Conservation (phyloP, 2,329 filamentous ascomycete species). For the Diaporthe sp. region DNA sequence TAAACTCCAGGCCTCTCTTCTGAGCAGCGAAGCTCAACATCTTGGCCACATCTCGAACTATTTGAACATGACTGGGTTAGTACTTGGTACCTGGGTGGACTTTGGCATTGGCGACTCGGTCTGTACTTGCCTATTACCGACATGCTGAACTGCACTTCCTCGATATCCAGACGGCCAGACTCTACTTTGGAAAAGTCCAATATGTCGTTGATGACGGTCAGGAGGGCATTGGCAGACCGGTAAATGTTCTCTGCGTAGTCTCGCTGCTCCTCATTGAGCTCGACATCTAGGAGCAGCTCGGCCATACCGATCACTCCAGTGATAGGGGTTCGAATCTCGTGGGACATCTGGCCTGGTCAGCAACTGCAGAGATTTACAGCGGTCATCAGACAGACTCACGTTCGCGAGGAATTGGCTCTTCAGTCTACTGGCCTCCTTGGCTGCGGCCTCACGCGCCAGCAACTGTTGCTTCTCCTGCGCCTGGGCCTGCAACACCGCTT, state of each 20-base stretch:
- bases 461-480: conserved; percentile 76
- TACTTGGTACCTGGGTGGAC: too few species aligned
- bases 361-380: neutral
- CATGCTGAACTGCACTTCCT: conserved; percentile 39
- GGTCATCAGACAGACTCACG: conserved; percentile 41
- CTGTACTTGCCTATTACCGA: conserved; percentile 32
- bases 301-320: conserved; percentile 69
- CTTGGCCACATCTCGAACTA: conserved; percentile 83
- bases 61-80: conserved; percentile 38
- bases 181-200: conserved; percentile 74
- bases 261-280: conserved; percentile 62
- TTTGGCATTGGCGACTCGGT: too few species aligned
- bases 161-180: conserved; percentile 68
- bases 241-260: conserved; percentile 68
- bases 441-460: conserved; percentile 79
- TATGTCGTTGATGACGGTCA: conserved; percentile 73
- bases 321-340: conserved; percentile 74
- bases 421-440: conserved; percentile 82
- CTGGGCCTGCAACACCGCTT: conserved; percentile 70
- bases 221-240: conserved; percentile 66
- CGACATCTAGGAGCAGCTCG: conserved; percentile 65
- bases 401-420: conserved; percentile 85
- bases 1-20: conserved; percentile 80
- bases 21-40: conserved; percentile 90
- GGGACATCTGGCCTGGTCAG: conserved; percentile 67